Percentiles rank a stretch among this genome's conserved stretches.
Conservation (phyloP, 2,329 filamentous ascomycete species). For the Talaromyces sp. region DNA sequence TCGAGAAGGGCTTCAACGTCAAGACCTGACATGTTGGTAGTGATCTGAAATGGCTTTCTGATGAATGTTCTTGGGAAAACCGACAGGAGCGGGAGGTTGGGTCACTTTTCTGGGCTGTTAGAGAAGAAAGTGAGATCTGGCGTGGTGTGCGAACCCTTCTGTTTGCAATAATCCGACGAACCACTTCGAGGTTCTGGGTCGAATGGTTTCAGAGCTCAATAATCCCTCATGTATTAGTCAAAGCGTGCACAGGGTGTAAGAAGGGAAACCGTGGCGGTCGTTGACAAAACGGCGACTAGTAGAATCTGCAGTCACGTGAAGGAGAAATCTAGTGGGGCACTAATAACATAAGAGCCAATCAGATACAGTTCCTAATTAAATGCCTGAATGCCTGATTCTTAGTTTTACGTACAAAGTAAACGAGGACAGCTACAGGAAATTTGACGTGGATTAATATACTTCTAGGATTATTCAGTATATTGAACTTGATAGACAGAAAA, state of each 20-base stretch:
- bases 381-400: too few relatives aligned
- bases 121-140: slow-evolving; percentile 26
- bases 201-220: not conserved
- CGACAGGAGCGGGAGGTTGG: slow-evolving; percentile 25
- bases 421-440: not conserved
- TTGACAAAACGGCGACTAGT: slow-evolving; percentile 7
- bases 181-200: not conserved
- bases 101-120: slow-evolving; percentile 38
- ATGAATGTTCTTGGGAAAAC: not conserved
- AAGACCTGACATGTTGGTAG: slow-evolving; percentile 60
- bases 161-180: slow-evolving; percentile 5
- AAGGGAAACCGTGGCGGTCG: not conserved
- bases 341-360: not conserved
- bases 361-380: not conserved
- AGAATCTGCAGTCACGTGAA: slow-evolving; percentile 13
- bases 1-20: slow-evolving; percentile 92
- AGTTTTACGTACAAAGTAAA: not conserved
- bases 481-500: not conserved
- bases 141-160: slow-evolving; percentile 30
- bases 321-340: not conserved
- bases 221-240: not conserved
- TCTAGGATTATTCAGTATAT: not conserved
- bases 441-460: not conserved
- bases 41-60: slow-evolving; percentile 19
- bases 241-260: not conserved